Base-by-base conservation (phyloP, 2,329 filamentous ascomycete genomes). In the Pseudogymnoascus pannorum region DNA sequence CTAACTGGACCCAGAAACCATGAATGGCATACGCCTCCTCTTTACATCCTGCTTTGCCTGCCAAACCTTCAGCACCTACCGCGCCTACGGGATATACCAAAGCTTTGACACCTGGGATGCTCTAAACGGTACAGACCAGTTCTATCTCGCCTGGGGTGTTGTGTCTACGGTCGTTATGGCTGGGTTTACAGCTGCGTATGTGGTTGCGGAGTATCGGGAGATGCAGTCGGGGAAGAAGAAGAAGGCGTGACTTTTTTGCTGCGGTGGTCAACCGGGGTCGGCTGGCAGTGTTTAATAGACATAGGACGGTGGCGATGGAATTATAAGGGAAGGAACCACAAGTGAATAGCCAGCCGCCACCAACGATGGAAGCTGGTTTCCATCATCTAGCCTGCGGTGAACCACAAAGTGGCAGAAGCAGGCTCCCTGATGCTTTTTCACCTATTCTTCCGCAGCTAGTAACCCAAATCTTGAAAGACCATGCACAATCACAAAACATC, bases 401-500 rank as follows among this genome's bases (percentile, higher is more conserved):
- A 35, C 31, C 31, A 35, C 31, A 35, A 35, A 35, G 31, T 35
- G 8, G 35, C n/a, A 3, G n/a, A 38, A 16, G n/a, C 35, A 38
- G n/a, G 31, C 31, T 38, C 35, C 35, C 6, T 8, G n/a, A 38
- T 38, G 3, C 35, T 9, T 38, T 38, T 16, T 18, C 35, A 8
- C 35, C n/a, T 8, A n/a, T 16, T 38, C 35, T 18, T 38, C 35
- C n/a, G n/a, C 1, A 38, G 35, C 35, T 16, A 38, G 35, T 18
- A 18, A 38, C n/a, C 6, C n/a, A 38, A 38, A 38, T 38, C 35
- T 38, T 7, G 14, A 38, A 38, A 16, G n/a, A 64, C 69, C 18
- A 81, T 12, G 48, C 9, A 51, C 8, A 20, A 12, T 12, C 22
- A 29, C 44, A 29, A 29, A 51, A 4, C 2, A 12, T 29, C 44